These are phyloP conservation scores for Letharia lupina DNA, from an alignment of 495 filamentous ascomycete genomes.

Conservation along the genomic window DNA sequence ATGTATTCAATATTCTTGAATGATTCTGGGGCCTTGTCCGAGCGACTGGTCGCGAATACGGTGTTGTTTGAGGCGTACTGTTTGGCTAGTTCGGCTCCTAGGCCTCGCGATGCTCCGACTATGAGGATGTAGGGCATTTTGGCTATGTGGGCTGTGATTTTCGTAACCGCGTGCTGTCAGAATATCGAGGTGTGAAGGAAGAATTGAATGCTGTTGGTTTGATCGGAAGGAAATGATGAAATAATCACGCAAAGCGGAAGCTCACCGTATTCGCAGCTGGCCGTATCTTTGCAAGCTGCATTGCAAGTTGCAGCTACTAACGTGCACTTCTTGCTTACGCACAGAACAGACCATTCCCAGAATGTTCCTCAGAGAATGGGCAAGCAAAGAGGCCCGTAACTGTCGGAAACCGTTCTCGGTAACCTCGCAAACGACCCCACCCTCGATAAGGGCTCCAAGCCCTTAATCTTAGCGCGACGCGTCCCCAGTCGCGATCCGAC, in stretches of 20 bases:
- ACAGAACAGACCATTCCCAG: neutral
- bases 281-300: neutral
- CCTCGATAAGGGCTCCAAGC: neutral
- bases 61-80: conserved; percentile 45
- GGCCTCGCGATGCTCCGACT: conserved; percentile 57
- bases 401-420: neutral
- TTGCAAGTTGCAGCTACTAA: neutral
- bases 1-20: conserved; percentile 40
- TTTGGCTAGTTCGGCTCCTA: conserved; percentile 53
- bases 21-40: conserved; percentile 29
- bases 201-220: neutral
- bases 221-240: neutral
- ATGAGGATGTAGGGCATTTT: conserved; percentile 49
- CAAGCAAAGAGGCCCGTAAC: neutral
- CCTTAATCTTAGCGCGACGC: neutral
- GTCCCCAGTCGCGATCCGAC: conserved; percentile 4
- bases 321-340: neutral
- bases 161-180: neutral
- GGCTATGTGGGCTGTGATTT: neutral
- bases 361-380: neutral
- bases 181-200: neutral
- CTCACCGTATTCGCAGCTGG: neutral
- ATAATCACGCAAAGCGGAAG: neutral
- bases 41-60: conserved; percentile 55
- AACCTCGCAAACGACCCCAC: neutral